Percentiles rank a stretch among this genome's conserved stretches.
Conservation (phyloP, 2,329 filamentous ascomycete species). For the Ilyonectria robusta region DNA sequence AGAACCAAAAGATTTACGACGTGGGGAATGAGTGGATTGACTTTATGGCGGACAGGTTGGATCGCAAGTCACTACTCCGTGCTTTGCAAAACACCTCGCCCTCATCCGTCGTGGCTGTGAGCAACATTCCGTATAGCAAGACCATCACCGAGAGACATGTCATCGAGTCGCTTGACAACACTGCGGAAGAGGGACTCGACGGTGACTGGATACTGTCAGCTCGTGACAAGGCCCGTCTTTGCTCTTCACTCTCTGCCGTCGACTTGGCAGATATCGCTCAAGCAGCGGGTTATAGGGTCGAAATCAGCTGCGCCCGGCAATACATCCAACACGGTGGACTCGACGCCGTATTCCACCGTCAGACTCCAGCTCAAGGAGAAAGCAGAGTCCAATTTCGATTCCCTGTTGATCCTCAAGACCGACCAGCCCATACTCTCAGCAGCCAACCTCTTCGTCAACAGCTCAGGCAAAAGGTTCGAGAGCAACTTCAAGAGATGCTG, state of each 20-base stretch:
- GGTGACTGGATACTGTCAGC: slow-evolving; percentile 27
- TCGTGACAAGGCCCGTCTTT: slow-evolving; percentile 11
- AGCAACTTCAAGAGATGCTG: neutral
- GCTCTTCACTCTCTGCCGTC: slow-evolving; percentile 24
- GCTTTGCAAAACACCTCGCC: slow-evolving; percentile 21
- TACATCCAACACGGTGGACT: slow-evolving; percentile 42
- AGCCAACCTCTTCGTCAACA: slow-evolving; percentile 2
- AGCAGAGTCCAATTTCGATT: slow-evolving; percentile 41
- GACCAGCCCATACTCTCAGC: neutral
- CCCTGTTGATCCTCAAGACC: slow-evolving; percentile 35
- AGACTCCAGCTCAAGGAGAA: slow-evolving; percentile 41
- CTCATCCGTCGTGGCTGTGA: slow-evolving; percentile 25
- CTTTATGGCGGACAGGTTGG: slow-evolving; percentile 29
- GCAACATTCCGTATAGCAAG: slow-evolving; percentile 49
- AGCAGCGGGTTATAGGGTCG: slow-evolving; percentile 60
- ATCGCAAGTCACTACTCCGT: slow-evolving; percentile 20
- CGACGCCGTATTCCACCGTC: slow-evolving; percentile 53
- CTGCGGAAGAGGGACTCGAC: neutral
- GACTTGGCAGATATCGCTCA: slow-evolving; percentile 44
- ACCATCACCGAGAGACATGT: slow-evolving; percentile 48
- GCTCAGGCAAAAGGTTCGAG: neutral
- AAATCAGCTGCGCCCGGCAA: slow-evolving; percentile 61
- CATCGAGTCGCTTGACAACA: slow-evolving; percentile 26
- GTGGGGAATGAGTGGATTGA: slow-evolving; percentile 40
- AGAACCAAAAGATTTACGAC: slow-evolving; percentile 16